Percentiles rank a stretch among this genome's conserved stretches.
Conservation (phyloP, 331 rosid genomes). For the Prunus yedoensis region DNA sequence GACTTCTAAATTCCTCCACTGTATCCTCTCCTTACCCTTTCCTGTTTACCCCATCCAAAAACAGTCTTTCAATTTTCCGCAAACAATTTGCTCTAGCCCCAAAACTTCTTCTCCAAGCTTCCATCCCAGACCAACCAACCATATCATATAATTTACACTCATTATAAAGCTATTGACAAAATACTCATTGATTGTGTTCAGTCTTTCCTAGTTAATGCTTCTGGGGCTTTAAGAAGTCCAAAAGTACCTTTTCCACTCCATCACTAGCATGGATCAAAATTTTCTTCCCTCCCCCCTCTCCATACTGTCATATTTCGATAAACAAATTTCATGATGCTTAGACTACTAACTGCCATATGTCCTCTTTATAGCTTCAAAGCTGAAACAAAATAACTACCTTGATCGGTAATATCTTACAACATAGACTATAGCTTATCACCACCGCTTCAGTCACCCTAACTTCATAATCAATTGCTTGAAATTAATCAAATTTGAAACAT, state of each 20-base stretch:
- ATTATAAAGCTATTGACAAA: neutral
- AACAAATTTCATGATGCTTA: neutral
- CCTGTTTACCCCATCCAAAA: neutral
- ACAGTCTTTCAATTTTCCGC: neutral
- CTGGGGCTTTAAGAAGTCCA: neutral
- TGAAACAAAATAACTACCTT: neutral
- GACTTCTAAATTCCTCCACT: neutral
- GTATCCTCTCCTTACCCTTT: neutral
- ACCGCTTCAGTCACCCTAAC: neutral
- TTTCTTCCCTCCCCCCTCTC: neutral
- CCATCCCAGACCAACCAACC: neutral
- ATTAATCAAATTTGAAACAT: neutral
- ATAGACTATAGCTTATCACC: neutral
- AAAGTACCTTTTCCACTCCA: neutral
- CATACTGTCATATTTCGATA: neutral
- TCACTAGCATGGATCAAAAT: neutral
- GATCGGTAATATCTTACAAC: neutral
- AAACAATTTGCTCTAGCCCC: neutral
- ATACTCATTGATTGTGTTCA: neutral
- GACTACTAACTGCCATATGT: neutral
- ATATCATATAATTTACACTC: neutral
- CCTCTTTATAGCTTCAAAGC: neutral
- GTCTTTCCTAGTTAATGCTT: neutral
- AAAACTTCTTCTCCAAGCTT: neutral
- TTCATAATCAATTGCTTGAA: neutral